These are phyloP conservation scores for Scutellaria baicalensis DNA, from an alignment of 257 asterid species.

Conservation along the genomic window DNA sequence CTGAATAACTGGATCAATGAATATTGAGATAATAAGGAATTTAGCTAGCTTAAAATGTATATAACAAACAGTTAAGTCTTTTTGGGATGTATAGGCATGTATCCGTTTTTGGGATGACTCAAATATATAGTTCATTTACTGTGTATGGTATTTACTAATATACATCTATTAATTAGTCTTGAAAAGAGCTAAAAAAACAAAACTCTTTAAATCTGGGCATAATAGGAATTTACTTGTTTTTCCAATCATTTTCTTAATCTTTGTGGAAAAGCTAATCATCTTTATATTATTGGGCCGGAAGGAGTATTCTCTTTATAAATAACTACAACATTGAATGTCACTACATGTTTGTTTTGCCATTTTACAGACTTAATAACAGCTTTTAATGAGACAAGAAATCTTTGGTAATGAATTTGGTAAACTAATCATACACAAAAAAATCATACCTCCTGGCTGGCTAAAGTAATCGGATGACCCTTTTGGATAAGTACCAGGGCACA, in stretches of 20 bases:
- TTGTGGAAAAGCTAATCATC: too few relatives aligned
- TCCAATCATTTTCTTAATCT: too few relatives aligned
- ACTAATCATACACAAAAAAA: slow-evolving; percentile 3
- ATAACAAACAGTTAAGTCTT: neutral
- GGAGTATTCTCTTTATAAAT: neutral
- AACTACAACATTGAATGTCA: neutral
- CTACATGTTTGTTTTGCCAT: neutral
- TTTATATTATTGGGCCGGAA: too few relatives aligned
- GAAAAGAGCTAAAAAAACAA: too few relatives aligned
- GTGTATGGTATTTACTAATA: too few relatives aligned
- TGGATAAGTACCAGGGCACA: slow-evolving; percentile 36
- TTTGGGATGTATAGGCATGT: too few relatives aligned
- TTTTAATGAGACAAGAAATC: neutral
- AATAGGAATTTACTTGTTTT: too few relatives aligned
- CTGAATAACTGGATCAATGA: neutral
- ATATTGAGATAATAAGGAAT: neutral
- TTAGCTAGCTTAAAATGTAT: neutral
- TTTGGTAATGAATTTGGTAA: neutral
- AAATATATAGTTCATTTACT: too few relatives aligned
- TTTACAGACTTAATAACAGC: neutral
- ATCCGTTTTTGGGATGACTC: too few relatives aligned
- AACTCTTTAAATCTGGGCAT: too few relatives aligned
- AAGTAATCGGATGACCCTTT: slow-evolving; percentile 20
- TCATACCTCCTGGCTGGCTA: slow-evolving; percentile 42
- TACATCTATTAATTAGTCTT: too few relatives aligned